phyloP scores from a whole-genome alignment of 148 eudicot species.

The Rhododendron henanense region DNA sequence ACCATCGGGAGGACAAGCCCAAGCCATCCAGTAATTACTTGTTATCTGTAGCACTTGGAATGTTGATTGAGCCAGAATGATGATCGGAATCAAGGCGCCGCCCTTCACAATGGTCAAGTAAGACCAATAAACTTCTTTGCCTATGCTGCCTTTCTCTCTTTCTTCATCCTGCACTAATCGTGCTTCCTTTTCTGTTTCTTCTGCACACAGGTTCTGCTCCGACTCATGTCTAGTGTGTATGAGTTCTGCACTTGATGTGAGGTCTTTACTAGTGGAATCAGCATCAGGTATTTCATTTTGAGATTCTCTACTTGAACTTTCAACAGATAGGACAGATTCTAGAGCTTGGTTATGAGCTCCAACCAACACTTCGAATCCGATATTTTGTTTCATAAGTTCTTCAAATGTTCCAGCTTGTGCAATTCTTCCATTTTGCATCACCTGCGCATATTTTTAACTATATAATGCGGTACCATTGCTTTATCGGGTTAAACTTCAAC shows the following conservation, averaged over 20 bases:
- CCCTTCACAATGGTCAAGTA: constrained; percentile 75
- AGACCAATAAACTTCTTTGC: constrained; percentile 78
- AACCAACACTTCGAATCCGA: constrained; percentile 83
- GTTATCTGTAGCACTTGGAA: constrained; percentile 83
- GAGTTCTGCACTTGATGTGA: constrained; percentile 37
- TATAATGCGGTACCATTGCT: neutral
- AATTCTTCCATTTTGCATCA: constrained; percentile 89
- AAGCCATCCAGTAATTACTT: constrained; percentile 99
- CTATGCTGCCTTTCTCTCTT: constrained; percentile 94
- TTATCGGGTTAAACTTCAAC: neutral
- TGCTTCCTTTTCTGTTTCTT: constrained; percentile 58
- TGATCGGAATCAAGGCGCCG: constrained; percentile 72
- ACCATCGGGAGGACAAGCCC: constrained; percentile 76
- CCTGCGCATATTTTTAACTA: constrained; percentile 36
- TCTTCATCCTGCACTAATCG: constrained; percentile 88
- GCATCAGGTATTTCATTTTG: constrained; percentile 31
- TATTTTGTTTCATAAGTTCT: constrained; percentile 71
- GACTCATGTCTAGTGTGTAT: constrained; percentile 46
- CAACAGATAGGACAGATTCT: constrained; percentile 67
- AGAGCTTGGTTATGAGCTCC: constrained; percentile 94
- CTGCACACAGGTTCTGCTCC: constrained; percentile 49
- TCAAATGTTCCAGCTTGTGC: constrained; percentile 85
- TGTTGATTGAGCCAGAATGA: constrained; percentile 65
- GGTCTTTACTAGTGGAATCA: constrained; percentile 26
- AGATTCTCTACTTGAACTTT: constrained; percentile 46